Percentiles rank a stretch among this genome's conserved stretches.
These are phyloP conservation scores for Bolboschoenoplectus hybrid DNA, from an alignment of 202 grass and related monocot genomes.

Conservation along the genomic window DNA sequence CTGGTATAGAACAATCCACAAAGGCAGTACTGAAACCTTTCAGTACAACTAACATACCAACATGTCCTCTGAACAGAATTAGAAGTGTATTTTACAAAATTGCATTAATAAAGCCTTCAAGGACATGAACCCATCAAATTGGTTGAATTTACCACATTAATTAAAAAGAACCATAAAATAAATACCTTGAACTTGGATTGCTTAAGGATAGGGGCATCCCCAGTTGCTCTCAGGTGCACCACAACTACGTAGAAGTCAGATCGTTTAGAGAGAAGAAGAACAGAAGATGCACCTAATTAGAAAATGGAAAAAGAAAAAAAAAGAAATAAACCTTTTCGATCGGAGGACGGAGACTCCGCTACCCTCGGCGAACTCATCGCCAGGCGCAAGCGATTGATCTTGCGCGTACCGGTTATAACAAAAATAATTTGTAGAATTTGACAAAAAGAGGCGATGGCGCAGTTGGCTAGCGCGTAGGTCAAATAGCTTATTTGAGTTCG, in stretches of 20 bases:
- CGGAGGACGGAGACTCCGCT: constrained; percentile 32
- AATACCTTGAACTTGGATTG: constrained; percentile 77
- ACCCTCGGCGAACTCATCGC: constrained; percentile 41
- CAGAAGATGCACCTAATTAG: neutral
- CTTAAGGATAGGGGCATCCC: constrained; percentile 75
- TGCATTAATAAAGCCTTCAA: no score
- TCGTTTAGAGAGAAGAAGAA: neutral
- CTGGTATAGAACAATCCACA: no score
- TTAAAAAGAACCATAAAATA: neutral
- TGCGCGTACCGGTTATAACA: no score
- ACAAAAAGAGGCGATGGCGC: no score
- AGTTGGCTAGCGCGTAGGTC: neutral
- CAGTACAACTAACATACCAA: neutral
- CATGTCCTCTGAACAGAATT: neutral
- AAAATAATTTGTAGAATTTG: no score
- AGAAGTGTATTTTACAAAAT: neutral
- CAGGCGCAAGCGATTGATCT: neutral
- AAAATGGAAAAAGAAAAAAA: neutral
- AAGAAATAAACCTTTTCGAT: constrained; percentile 52
- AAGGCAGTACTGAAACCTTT: neutral
- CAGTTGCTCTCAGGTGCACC: constrained; percentile 68
- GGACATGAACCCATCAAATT: no score
- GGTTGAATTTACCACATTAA: neutral
- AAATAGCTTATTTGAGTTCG: neutral
- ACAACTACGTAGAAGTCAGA: constrained; percentile 50